These are phyloP conservation scores for Echria macrotheca DNA, from an alignment of 495 filamentous ascomycete species.

Conservation along the genomic window DNA sequence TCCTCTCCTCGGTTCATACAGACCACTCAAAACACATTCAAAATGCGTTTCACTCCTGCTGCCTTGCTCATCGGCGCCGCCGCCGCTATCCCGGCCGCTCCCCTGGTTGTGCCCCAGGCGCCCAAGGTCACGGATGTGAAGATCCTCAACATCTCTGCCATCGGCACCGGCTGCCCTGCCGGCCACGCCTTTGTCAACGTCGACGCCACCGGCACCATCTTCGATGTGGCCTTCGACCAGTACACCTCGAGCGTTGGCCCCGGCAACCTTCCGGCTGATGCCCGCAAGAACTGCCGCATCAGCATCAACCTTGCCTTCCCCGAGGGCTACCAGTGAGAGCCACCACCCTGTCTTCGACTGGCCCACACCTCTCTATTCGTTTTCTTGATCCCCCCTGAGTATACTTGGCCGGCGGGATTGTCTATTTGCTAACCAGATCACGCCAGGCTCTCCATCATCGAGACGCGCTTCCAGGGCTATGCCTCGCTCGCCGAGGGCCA, in stretches of 20 bases:
- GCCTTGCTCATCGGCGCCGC: conserved; percentile 16
- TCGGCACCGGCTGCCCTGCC: conserved; percentile 28
- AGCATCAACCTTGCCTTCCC: conserved; percentile 41
- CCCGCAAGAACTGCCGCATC: conserved; percentile 44
- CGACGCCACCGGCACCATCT: conserved; percentile 31
- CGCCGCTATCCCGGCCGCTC: conserved; percentile 12
- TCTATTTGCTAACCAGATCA: neutral
- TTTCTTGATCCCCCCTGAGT: neutral
- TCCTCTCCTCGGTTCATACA: neutral
- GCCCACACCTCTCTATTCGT: neutral
- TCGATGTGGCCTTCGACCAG: conserved; percentile 44
- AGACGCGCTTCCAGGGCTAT: conserved; percentile 33
- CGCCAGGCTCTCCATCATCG: conserved; percentile 27
- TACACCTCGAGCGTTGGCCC: conserved; percentile 44
- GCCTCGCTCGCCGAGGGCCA: conserved; percentile 20
- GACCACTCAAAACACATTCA: conserved; percentile 6
- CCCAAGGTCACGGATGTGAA: conserved; percentile 16
- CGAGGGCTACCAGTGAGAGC: conserved; percentile 35
- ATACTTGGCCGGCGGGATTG: no score
- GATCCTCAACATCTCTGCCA: conserved; percentile 26
- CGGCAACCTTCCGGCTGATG: conserved; percentile 28
- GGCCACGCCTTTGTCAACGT: conserved; percentile 28
- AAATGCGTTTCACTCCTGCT: conserved; percentile 19
- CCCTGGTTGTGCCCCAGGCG: conserved; percentile 2
- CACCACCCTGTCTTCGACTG: conserved; percentile 4